Base-by-base conservation (phyloP, 306 rosid genomes). In the Vigna hirtella region DNA sequence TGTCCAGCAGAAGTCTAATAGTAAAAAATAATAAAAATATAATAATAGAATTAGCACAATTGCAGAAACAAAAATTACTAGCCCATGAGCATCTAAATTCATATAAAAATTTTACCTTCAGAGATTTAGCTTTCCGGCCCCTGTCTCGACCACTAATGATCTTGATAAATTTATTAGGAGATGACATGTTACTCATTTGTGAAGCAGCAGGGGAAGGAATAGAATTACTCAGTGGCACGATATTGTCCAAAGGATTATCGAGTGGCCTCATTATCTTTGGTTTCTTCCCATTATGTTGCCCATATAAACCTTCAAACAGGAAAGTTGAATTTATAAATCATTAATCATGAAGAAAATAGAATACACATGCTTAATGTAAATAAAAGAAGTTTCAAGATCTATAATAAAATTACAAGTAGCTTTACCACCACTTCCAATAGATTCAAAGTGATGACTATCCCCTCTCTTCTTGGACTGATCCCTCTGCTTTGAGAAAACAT, bases 191-290 rank as follows among this genome's bases (percentile, higher is more conserved):
- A 89, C 91, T 88, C 86, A 88, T 89, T 86, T 89, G 97, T 52
- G 96, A 86, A 16, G 94, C 90, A 70, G 84, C 98, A 6, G 96
- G 96, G 48, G 98, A 93, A 79, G 98, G 91, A 79, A 90, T 61
- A 73, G 96, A 90, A 70, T 94, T 92, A 64, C 83, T 48, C 82
- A 84, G 82, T 10, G 88, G 84, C 81, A 74, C 77, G 43, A 85
- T 79, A 59, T 84, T 83, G 82, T 90, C 98, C 76, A 83, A 88
- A 78, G 92, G 78, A 72, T 51, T 89, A 80, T 93, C 98, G 17
- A 89, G 79, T 71, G 92, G 53, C 77, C 84, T 89, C 50, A 77
- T 65, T 76, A 89, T 70, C 88, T 93, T 93, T 24, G 83, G 91
- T 91, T 85, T 93, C 91, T 93, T 93, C 5, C 81, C 71, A 69